Conservation (phyloP, 2,329 filamentous ascomycete species). For the Mollisiaceae sp. region DNA sequence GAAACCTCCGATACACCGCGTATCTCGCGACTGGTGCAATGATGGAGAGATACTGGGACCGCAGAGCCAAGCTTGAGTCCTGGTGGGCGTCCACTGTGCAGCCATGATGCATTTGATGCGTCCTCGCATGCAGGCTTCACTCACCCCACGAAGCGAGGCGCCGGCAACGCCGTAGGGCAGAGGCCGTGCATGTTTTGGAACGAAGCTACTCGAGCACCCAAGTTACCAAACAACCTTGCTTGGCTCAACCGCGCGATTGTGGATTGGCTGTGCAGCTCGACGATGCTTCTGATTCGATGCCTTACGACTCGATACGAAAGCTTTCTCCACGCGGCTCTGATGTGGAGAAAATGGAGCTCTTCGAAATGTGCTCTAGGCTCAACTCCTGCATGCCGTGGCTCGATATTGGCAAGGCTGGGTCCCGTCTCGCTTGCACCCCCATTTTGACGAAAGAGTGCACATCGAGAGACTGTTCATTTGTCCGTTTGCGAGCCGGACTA, state of each 20-base stretch:
- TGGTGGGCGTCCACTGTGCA: not conserved
- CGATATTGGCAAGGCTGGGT: slow-evolving; percentile 26
- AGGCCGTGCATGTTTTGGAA: slow-evolving; percentile 9
- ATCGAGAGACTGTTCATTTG: slow-evolving; percentile 1
- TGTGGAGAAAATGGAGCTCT: not conserved
- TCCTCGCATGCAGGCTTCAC: not conserved
- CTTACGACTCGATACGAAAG: slow-evolving; percentile 1
- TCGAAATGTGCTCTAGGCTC: not conserved
- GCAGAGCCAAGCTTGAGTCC: not conserved
- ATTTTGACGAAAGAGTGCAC: not conserved
- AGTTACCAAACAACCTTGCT: not conserved
- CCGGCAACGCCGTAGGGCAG: slow-evolving; percentile 8
- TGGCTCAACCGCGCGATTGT: not conserved
- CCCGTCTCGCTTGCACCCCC: slow-evolving; percentile 1
- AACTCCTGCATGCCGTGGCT: slow-evolving; percentile 6
- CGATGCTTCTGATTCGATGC: slow-evolving; percentile 9
- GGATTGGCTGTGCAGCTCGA: not conserved
- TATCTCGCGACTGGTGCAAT: not conserved
- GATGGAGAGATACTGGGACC: not conserved
- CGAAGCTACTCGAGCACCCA: not conserved
- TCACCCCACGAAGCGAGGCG: not conserved
- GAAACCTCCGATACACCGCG: slow-evolving; percentile 17
- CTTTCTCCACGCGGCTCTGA: slow-evolving; percentile 2
- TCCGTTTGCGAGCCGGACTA: not conserved
- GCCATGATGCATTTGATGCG: not conserved